Percentiles rank a stretch among this genome's conserved stretches.
These are phyloP conservation scores for Fraxinus cuspidata DNA, from an alignment of 257 asterid species.

Conservation along the genomic window DNA sequence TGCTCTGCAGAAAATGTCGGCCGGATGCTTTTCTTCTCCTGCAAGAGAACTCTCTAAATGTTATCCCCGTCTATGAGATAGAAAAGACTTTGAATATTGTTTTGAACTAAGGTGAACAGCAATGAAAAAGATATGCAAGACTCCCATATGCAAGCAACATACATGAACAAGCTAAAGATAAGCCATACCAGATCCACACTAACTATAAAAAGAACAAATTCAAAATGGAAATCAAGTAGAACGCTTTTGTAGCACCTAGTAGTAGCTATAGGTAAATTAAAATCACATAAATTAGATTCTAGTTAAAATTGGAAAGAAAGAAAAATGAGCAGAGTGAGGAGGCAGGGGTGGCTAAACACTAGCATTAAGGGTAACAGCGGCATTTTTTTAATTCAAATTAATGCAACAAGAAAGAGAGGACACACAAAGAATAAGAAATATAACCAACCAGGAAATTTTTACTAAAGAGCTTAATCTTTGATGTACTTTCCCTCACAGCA, in stretches of 20 bases:
- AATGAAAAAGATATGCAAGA: neutral
- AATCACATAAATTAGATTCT: neutral
- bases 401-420: neutral
- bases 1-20: constrained; percentile 95
- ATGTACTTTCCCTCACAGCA: constrained; percentile 97
- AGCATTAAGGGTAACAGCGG: neutral
- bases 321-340: neutral
- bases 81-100: neutral
- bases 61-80: constrained; percentile 20
- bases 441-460: constrained; percentile 73
- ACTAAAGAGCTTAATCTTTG: constrained; percentile 78
- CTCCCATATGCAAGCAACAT: neutral
- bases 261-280: neutral
- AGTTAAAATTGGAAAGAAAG: neutral
- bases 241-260: neutral
- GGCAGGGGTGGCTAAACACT: neutral
- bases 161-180: neutral
- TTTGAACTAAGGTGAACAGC: neutral
- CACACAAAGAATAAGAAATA: neutral
- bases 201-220: neutral
- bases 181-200: neutral
- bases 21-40: constrained; percentile 97
- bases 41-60: constrained; percentile 34
- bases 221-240: neutral
- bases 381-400: neutral